These are phyloP conservation scores for Deinandra increscens DNA, from an alignment of 129 eudicot species.

Conservation along the genomic window DNA sequence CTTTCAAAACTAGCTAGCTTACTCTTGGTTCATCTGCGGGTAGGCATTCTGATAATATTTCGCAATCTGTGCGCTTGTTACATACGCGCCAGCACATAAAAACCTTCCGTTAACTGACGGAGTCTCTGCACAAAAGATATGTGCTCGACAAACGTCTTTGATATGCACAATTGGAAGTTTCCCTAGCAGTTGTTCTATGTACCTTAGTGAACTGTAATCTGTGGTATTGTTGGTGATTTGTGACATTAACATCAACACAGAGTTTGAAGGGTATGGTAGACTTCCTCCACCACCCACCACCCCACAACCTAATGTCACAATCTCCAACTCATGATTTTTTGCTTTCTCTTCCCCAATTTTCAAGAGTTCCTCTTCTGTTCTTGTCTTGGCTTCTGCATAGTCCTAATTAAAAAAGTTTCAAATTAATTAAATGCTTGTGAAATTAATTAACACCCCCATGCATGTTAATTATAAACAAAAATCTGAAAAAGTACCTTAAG, in stretches of 20 bases:
- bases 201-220: slow-evolving; percentile 4
- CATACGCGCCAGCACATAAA: slow-evolving; percentile 39
- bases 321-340: slow-evolving; percentile 38
- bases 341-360: slow-evolving; percentile 20
- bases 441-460: no score
- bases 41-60: slow-evolving; percentile 26
- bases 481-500: slow-evolving; percentile 7
- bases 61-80: slow-evolving; percentile 44
- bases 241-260: slow-evolving; percentile 25
- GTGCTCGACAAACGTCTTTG: slow-evolving; percentile 48
- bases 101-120: slow-evolving; percentile 37
- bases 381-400: slow-evolving; percentile 28
- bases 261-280: slow-evolving; percentile 19
- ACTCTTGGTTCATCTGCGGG: slow-evolving; percentile 40
- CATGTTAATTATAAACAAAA: no score
- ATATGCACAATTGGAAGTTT: slow-evolving; percentile 51
- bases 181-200: slow-evolving; percentile 44
- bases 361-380: slow-evolving; percentile 49
- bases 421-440: no score
- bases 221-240: slow-evolving; percentile 22
- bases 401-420: no score
- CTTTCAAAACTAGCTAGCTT: slow-evolving; percentile 19
- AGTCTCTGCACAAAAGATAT: slow-evolving; percentile 46
- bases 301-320: slow-evolving; percentile 42
- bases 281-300: slow-evolving; percentile 55